Base-by-base conservation (phyloP, 2,329 filamentous ascomycete genomes). In the Coniochaeta pulveracea region DNA sequence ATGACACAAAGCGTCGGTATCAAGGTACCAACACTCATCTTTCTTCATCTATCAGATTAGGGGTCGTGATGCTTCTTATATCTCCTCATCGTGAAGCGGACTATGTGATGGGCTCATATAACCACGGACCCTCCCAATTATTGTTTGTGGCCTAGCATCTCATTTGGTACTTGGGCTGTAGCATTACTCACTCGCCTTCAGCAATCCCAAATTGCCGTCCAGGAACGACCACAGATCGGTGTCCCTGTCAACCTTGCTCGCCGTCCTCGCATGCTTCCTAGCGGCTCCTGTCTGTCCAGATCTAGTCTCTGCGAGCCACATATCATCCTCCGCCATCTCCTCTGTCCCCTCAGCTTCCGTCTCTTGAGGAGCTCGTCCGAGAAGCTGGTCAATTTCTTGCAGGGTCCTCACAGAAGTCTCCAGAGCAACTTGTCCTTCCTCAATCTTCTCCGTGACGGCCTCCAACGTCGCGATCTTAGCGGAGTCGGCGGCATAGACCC, bases 391-490 rank as follows among this genome's bases (percentile, higher is more conserved):
- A 9, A 72, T 60, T 28, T 71, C 58, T n/a, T 55, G 53, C 3
- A 80, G 44, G 2, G 56, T 54, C 32, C 59, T 52, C 47, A 67
- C 64, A 10, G 69, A 66, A 12, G 60, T 58, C 35, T 73, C 68
- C 14, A 79, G 51, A 3, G 69, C 68, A 10, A 66, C 45, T 42
- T 75, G 66, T 1, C 74, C 74, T 34, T 63, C 58, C 34, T 80
- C 73, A 3, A 79, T 61, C 39, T 65, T 70, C 45, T 76, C 72
- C 7, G 69, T 66, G 9, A 79, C 68, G 7, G 58, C 52, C 44
- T 78, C 72, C 9, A 76, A 60, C 1, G 66, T 75, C 2, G 63
- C 54, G 34, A 75, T 69, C 43, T 74, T 76, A 42, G 73, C 71
- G 3, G 70, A 62, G 36, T 78, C 68, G 2, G 72, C 66, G 2